Conservation (phyloP, 257 asterid genomes). For the Coffea eugenioides region DNA sequence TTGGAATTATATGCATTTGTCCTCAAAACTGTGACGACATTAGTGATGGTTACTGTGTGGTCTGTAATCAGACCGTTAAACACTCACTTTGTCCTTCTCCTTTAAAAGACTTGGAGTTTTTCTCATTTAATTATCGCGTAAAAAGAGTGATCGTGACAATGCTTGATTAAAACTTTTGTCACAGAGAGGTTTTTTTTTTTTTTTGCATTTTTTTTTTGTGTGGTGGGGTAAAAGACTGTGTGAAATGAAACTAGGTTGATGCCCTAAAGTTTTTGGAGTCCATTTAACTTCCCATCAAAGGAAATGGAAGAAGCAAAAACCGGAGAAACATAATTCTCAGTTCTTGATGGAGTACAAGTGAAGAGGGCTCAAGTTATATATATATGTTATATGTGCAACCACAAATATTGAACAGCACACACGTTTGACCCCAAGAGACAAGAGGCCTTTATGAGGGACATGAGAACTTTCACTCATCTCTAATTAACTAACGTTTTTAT, state of each 20-base stretch:
- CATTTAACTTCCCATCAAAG: not conserved
- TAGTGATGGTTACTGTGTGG: no score
- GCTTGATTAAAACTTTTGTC: not conserved
- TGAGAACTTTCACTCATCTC: not conserved
- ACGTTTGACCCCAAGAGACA: conserved; percentile 1
- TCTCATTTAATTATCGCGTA: no score
- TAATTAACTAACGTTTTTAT: not conserved
- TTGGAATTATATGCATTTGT: not conserved
- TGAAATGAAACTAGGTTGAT: not conserved
- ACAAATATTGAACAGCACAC: not conserved
- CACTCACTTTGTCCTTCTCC: no score
- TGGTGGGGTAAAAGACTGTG: not conserved
- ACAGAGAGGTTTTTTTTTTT: not conserved
- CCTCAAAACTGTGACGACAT: no score
- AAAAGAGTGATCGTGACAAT: no score
- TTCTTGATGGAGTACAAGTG: not conserved
- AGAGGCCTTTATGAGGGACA: not conserved
- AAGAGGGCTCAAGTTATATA: not conserved
- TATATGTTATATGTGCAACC: not conserved
- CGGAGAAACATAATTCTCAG: not conserved
- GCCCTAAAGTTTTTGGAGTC: not conserved
- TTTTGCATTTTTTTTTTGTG: no score
- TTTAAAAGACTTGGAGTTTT: not conserved
- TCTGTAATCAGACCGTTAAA: no score
- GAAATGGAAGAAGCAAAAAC: not conserved